Evolutionary conservation across 495 filamentous ascomycete genomes (phyloP), one percentile per base, ranked within the genome.

Genomic region (Arthonia radiata): DNA sequence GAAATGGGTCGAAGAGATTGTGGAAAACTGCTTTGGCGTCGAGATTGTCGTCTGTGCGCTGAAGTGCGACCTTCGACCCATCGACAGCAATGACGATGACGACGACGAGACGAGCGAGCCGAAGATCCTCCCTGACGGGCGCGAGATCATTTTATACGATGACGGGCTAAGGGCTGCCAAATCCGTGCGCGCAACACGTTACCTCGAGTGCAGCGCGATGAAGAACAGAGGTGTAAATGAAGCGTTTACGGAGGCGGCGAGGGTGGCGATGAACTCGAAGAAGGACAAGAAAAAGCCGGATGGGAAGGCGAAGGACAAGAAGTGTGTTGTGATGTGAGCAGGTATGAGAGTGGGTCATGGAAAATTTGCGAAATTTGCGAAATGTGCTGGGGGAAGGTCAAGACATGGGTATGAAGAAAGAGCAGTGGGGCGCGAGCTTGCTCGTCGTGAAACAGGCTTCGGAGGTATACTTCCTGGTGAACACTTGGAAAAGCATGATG

Each of bases 1-100:
- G 30, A 97, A 94, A 52, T 97, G 86, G 86, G 77, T 93, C 11
- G 70, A 76, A 26, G 86, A 97, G 47, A 97, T 97, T 33, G 77
- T 79, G 19, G 89, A 94, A 49, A 92, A 97, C 46, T 94, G 86
- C 48, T 78, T 77, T 10, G 77, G 73, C 15, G 86, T 93, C 26
- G 83, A 81, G 42, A 59, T 97, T 17, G 89, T 94, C 16, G 56
- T 97, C n/a, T 83, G 92, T 3, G 86, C 86, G 17, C 57, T 97
- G 27, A 97, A 97, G 52, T 97, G 86, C 49, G 86, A 97, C 54
- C 52, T 97, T 46, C 64, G 86, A 25, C 81, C 91, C 47, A 48
- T 58, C 11, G 52, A 57, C 4, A 56, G 53, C n/a, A 51, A 57
- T 21, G 65, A 67, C 21, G 59, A 65, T 15, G 67, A 62, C 30